These are phyloP conservation scores for Cyberlindnera galapagoensis DNA, from an alignment of 805 yeast genomes.

Conservation along the genomic window DNA sequence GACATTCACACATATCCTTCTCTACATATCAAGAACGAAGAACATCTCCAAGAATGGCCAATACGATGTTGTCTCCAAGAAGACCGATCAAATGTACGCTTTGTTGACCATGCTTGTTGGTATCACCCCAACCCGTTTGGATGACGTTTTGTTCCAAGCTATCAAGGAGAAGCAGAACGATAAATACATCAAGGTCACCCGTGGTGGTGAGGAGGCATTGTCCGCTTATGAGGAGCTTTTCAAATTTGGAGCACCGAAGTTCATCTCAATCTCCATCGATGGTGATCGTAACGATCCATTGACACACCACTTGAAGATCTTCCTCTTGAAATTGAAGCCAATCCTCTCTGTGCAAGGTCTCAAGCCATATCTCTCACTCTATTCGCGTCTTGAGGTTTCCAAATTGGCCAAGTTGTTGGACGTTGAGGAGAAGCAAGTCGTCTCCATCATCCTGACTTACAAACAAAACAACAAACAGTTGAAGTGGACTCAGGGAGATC, in stretches of 20 bases:
- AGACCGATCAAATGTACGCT: conserved; percentile 46
- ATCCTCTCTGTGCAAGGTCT: conserved; percentile 33
- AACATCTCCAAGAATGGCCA: conserved; percentile 36
- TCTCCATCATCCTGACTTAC: conserved; percentile 34
- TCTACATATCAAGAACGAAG: conserved; percentile 40
- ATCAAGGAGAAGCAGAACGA: conserved; percentile 42
- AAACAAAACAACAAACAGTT: conserved; percentile 40
- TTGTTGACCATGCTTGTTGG: conserved; percentile 39
- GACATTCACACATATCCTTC: conserved; percentile 39
- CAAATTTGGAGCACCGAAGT: conserved; percentile 42
- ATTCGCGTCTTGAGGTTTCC: conserved; percentile 38
- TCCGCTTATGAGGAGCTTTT: conserved; percentile 39
- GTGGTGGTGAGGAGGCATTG: conserved; percentile 37
- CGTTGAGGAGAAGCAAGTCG: conserved; percentile 27
- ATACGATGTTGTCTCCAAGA: conserved; percentile 40
- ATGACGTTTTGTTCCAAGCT: conserved; percentile 37
- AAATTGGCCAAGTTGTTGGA: conserved; percentile 36
- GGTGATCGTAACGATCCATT: conserved; percentile 33
- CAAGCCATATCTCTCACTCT: conserved; percentile 39
- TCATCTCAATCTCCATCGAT: conserved; percentile 35
- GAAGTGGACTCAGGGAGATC: conserved; percentile 35
- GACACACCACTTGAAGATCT: conserved; percentile 36
- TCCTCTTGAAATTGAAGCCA: conserved; percentile 35
- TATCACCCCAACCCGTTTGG: conserved; percentile 40
- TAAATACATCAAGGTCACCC: conserved; percentile 33